A percentile compares a stretch with the other conserved stretches of the same genome.
Evolutionary conservation across 1,284 basidiomycete genomes (phyloP).

Genomic region (Lignosus rhinocerotis): DNA sequence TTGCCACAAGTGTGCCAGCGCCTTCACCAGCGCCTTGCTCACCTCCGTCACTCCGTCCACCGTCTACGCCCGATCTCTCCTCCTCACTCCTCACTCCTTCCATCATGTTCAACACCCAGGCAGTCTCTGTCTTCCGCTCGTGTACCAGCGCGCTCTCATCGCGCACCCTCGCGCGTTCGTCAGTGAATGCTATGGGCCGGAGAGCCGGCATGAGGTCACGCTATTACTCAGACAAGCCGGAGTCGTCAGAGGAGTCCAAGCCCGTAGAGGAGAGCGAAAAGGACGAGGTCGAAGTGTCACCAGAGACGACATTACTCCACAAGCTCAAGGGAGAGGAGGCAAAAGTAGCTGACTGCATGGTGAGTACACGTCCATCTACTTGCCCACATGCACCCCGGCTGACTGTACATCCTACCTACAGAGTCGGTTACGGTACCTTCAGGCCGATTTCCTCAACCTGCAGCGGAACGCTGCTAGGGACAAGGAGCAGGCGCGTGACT

Average conservation of each 20-base stretch:
- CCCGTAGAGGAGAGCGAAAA: constrained; percentile 27
- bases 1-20: constrained; percentile 19
- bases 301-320: constrained; percentile 39
- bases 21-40: constrained; percentile 26
- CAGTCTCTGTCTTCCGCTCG: constrained; percentile 54
- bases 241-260: constrained; percentile 33
- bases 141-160: constrained; percentile 56
- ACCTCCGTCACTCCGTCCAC: constrained; percentile 24
- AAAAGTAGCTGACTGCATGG: constrained; percentile 74
- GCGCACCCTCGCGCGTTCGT: constrained; percentile 41
- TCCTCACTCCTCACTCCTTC: constrained; percentile 11
- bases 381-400: not conserved
- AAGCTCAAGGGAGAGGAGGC: constrained; percentile 73
- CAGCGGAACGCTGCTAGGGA: constrained; percentile 90
- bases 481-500: constrained; percentile 90
- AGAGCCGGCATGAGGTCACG: constrained; percentile 29
- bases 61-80: constrained; percentile 11
- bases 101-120: constrained; percentile 51
- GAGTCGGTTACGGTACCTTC: constrained; percentile 84
- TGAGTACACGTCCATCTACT: constrained; percentile 31
- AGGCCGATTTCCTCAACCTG: constrained; percentile 95
- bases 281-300: constrained; percentile 25
- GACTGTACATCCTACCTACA: constrained; percentile 32
- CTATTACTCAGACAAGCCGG: constrained; percentile 54
- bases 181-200: constrained; percentile 29